Conservation (phyloP, 2,329 filamentous ascomycete species). For the Tolypocladium ophioglossoides region DNA sequence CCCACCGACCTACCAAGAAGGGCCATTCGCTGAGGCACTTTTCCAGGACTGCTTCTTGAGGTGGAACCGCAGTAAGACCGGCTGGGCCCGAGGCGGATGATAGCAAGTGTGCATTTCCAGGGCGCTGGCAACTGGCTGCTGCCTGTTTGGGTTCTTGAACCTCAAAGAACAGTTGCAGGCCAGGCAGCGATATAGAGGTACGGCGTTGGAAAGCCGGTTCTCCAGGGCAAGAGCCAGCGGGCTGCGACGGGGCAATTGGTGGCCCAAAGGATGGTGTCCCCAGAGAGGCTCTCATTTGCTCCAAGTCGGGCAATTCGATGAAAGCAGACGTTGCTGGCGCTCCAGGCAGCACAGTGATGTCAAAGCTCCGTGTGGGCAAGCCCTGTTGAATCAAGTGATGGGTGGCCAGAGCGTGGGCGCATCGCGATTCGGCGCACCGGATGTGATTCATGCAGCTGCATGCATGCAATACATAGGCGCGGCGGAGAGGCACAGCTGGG, state of each 20-base stretch:
- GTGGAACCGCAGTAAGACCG: neutral
- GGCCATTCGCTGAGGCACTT: neutral
- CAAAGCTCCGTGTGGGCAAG: neutral
- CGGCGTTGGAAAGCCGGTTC: no score
- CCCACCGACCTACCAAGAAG: no score
- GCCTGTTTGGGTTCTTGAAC: no score
- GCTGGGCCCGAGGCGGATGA: neutral
- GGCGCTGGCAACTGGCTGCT: neutral
- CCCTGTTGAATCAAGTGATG: neutral
- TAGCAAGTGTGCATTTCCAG: neutral
- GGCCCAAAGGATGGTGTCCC: neutral
- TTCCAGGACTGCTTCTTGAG: neutral
- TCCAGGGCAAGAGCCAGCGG: no score
- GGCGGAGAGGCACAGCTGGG: neutral
- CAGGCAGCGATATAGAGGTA: no score
- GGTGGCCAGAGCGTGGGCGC: neutral
- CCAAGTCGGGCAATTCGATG: no score
- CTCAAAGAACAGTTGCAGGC: neutral
- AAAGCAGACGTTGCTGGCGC: neutral
- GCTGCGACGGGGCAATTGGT: no score
- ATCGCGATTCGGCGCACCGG: neutral
- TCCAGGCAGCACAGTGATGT: neutral
- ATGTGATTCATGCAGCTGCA: constrained; percentile 1
- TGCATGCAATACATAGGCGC: constrained; percentile 3
- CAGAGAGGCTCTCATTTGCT: neutral